Percentiles rank a stretch among this genome's conserved stretches.
phyloP scores from a whole-genome alignment of 2,329 filamentous ascomycete genomes.

The Rutstroemia sydowiana region DNA sequence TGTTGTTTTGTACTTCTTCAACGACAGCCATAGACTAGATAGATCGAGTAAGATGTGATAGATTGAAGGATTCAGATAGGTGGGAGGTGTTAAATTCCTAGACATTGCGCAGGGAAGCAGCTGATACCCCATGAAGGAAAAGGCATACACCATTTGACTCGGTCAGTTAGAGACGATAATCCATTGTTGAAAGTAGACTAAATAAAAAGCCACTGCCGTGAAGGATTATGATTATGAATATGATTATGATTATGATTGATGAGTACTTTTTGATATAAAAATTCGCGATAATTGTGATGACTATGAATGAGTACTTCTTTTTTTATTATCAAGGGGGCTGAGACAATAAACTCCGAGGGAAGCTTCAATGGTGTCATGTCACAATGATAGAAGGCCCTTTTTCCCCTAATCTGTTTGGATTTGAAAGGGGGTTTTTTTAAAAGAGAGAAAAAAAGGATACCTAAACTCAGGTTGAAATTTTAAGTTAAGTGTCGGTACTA shows the following conservation, averaged over 20 bases:
- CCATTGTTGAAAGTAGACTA: neutral
- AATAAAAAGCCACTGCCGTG: neutral
- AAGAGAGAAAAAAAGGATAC: no score
- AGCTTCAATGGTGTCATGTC: conserved; percentile 5
- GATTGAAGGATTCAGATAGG: neutral
- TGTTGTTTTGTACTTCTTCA: neutral
- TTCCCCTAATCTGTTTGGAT: neutral
- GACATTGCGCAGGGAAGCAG: conserved; percentile 8
- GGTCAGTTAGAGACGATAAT: conserved; percentile 4
- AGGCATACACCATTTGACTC: conserved; percentile 2
- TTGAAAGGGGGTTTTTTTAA: neutral
- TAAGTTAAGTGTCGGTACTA: neutral
- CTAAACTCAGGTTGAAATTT: neutral
- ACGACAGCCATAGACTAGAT: neutral
- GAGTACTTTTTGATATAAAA: no score
- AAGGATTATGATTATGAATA: neutral
- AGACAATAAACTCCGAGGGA: conserved; percentile 7
- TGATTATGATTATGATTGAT: no score
- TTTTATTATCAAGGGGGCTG: conserved; percentile 4
- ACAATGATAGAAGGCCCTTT: conserved; percentile 6
- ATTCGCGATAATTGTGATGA: neutral
- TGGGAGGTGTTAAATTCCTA: conserved; percentile 3
- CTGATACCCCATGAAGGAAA: neutral
- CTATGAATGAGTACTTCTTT: neutral
- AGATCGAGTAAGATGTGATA: neutral